Conservation (phyloP, 768 basidiomycete species). For the Rhodotorula babjevae region DNA sequence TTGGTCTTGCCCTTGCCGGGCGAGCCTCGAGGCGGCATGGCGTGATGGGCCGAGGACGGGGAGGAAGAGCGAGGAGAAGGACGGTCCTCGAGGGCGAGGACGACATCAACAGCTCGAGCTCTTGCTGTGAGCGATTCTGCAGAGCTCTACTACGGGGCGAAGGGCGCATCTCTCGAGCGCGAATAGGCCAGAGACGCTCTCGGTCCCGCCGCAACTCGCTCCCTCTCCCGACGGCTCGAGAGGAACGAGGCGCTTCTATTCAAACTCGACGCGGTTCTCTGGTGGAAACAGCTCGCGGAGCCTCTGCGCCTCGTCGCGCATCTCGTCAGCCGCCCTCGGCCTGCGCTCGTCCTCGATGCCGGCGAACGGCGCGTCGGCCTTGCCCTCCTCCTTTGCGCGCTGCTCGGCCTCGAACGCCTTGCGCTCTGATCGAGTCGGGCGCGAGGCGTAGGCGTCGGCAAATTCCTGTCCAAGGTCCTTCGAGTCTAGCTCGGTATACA, state of each 20-base stretch:
- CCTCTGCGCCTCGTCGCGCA: slow-evolving; percentile 74
- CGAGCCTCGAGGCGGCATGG: not conserved
- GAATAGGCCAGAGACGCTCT: no score
- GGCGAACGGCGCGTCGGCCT: slow-evolving; percentile 47
- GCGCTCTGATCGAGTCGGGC: not conserved
- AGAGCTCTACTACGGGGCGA: no score
- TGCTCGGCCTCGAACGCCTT: slow-evolving; percentile 41
- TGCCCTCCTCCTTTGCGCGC: slow-evolving; percentile 13
- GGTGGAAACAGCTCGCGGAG: slow-evolving; percentile 56
- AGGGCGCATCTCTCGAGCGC: no score
- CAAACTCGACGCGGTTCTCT: slow-evolving; percentile 10
- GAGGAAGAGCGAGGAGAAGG: not conserved
- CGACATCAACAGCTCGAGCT: not conserved
- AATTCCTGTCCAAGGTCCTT: slow-evolving; percentile 51
- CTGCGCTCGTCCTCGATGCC: slow-evolving; percentile 59
- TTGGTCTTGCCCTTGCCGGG: slow-evolving; percentile 1
- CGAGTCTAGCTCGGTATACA: slow-evolving; percentile 67
- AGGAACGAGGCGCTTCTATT: not conserved
- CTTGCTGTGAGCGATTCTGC: not conserved
- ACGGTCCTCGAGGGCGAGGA: no score
- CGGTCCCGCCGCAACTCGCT: no score
- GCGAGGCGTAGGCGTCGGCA: slow-evolving; percentile 7
- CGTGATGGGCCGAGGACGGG: not conserved
- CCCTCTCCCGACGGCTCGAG: not conserved
- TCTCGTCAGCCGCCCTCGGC: slow-evolving; percentile 65